Evolutionary conservation across 2,329 filamentous ascomycete genomes (phyloP), one percentile per base, ranked within the genome.

Genomic region (Aspergillus japonicus): DNA sequence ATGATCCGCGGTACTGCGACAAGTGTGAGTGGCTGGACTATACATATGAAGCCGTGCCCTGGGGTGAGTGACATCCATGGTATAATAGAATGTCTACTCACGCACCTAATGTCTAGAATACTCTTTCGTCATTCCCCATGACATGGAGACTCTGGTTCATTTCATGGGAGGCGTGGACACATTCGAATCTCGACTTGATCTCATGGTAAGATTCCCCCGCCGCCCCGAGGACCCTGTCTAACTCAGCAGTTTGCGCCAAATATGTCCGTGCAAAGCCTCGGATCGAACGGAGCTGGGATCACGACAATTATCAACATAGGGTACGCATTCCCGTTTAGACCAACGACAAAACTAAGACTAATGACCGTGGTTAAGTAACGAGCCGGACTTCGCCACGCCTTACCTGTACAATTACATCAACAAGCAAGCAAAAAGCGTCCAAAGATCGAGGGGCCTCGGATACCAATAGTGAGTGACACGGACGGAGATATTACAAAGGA

Each of bases 371-470:
- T 19, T 26, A 50, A 87, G 86, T 26, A 89, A 89, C 69, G 85
- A 90, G 72, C 87, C 87, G 0, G 83, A 82, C 67, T 90, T 91
- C 72, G 83, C 82, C 0, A 85, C 83, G 0, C 87, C 87, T 0
- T 91, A 87, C 71, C 79, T 91, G 4, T 91, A 88, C 79, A 87
- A 89, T 73, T 91, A 85, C 71, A 83, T 85, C 59, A 84, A 85
- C 63, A 82, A 85, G 52, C 88, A 89, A 69, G 82, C 85, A 65
- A 83, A 86, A 50, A 82, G 81, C 21, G 87, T 90, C n/a, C 71
- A 82, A 61, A 80, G 83, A 62, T 84, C 83, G 44, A 83, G 88
- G 54, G 77, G 75, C 54, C 78, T 88, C 35, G 87, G 85, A 11
- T 82, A 85, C 62, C 75, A 79, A 49, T 87, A 85, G 68, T 72